Conservation (phyloP, 2,329 filamentous ascomycete species). For the Rutstroemia sp. region DNA sequence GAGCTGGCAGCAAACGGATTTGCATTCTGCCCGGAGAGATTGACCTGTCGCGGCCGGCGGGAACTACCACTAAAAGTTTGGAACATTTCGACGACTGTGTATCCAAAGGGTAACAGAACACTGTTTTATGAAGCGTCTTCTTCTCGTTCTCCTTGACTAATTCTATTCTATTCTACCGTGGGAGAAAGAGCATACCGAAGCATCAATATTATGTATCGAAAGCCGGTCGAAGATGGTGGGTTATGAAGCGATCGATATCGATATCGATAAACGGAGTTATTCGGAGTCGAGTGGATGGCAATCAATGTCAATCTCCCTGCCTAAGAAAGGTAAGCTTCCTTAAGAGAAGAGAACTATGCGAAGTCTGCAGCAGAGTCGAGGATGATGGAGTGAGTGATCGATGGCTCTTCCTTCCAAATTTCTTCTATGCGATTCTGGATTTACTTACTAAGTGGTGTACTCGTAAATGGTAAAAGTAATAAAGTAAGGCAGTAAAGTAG, state of each 20-base stretch:
- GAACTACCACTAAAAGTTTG: constrained; percentile 85
- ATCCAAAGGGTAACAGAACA: not conserved
- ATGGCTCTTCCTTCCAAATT: not conserved
- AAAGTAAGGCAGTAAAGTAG: not conserved
- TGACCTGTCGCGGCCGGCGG: constrained; percentile 82
- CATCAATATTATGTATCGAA: not conserved
- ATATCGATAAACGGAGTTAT: not conserved
- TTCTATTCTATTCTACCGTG: constrained; percentile 2
- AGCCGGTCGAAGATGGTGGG: not conserved
- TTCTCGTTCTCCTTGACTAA: constrained; percentile 14
- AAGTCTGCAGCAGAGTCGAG: too few relatives aligned
- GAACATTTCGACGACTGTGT: constrained; percentile 55
- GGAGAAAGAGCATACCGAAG: constrained; percentile 19
- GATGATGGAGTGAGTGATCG: too few relatives aligned
- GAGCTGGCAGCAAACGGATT: constrained; percentile 70
- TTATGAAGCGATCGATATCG: not conserved
- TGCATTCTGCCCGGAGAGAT: constrained; percentile 75
- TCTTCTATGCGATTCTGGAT: not conserved
- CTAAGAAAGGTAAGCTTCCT: too few relatives aligned
- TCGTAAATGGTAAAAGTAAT: not conserved
- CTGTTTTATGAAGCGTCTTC: not conserved
- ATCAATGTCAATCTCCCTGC: too few relatives aligned
- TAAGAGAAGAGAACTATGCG: too few relatives aligned
- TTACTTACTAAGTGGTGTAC: too few relatives aligned
- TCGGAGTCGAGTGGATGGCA: not conserved